Percentiles rank a stretch among this genome's conserved stretches.
Evolutionary conservation across 2,329 filamentous ascomycete species (phyloP).

Genomic region (Hypomyces perniciosus): DNA sequence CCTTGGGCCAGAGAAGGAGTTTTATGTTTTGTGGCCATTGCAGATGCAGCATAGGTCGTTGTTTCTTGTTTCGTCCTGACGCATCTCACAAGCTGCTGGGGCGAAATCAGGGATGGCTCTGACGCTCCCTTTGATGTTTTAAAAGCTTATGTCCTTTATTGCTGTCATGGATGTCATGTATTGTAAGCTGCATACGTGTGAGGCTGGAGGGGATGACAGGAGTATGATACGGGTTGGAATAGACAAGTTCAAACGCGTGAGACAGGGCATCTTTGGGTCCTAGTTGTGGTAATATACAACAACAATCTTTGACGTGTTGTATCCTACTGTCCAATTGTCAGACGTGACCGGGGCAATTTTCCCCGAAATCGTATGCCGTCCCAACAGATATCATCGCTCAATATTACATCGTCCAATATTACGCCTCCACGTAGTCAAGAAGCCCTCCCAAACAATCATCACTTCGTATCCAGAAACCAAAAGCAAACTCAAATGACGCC

Average conservation of each 20-base stretch:
- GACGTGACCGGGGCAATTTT: neutral
- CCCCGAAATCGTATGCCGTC: neutral
- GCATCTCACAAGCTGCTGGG: too few species aligned
- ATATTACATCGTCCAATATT: too few species aligned
- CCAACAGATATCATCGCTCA: too few species aligned
- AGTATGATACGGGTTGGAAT: conserved; percentile 5
- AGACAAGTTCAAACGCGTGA: conserved; percentile 7
- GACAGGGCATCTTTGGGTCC: neutral
- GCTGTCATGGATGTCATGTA: neutral
- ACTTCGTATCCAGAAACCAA: neutral
- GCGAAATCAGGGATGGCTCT: neutral
- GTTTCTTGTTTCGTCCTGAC: too few species aligned
- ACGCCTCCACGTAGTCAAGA: too few species aligned
- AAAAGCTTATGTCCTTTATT: too few species aligned
- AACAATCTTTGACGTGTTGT: neutral
- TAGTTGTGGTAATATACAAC: neutral
- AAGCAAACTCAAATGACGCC: neutral
- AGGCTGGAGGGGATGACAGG: neutral
- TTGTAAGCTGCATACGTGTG: neutral
- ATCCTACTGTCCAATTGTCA: too few species aligned
- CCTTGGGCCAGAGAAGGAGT: neutral
- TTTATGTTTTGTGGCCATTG: neutral
- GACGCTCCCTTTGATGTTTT: neutral
- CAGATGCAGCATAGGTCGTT: too few species aligned
- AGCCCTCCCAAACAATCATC: too few species aligned